Percentiles rank a stretch among this genome's conserved stretches.
Conservation (phyloP, 176 grass and related monocot species). For the Carex cristatella region DNA sequence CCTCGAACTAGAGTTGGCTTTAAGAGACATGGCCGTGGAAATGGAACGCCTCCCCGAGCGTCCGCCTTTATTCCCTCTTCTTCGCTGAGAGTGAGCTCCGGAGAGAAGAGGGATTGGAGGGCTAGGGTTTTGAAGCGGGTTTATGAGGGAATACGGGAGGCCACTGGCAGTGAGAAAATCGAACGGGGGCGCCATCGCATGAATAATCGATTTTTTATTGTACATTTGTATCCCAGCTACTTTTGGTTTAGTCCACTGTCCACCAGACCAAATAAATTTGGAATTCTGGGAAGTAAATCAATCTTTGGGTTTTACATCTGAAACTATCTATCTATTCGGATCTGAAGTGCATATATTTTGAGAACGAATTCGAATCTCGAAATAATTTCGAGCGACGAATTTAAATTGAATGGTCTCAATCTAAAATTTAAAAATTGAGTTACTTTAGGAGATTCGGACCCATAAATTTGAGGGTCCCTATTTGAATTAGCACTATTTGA, state of each 20-base stretch:
- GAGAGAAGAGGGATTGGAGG: not conserved
- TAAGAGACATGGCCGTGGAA: conserved; percentile 10
- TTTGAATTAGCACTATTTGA: no score
- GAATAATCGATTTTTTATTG: not conserved
- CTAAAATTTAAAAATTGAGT: no score
- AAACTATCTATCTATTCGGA: no score
- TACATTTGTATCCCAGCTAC: not conserved
- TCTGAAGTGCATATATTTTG: no score
- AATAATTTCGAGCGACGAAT: no score
- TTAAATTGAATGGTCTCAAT: no score
- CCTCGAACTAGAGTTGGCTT: conserved; percentile 25
- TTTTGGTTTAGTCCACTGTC: not conserved
- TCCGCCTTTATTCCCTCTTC: not conserved
- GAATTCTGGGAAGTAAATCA: no score
- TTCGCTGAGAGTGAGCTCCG: not conserved
- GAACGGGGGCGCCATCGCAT: conserved; percentile 14
- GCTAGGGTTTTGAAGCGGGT: conserved; percentile 21
- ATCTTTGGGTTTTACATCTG: no score
- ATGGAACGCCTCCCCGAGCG: not conserved
- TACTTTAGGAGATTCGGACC: no score
- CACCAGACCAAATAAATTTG: no score
- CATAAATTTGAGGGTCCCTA: no score
- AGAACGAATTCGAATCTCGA: no score
- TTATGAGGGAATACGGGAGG: not conserved
- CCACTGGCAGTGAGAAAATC: not conserved